phyloP scores from a whole-genome alignment of 1,284 basidiomycete genomes.

The Singerocomus inundabilis region DNA sequence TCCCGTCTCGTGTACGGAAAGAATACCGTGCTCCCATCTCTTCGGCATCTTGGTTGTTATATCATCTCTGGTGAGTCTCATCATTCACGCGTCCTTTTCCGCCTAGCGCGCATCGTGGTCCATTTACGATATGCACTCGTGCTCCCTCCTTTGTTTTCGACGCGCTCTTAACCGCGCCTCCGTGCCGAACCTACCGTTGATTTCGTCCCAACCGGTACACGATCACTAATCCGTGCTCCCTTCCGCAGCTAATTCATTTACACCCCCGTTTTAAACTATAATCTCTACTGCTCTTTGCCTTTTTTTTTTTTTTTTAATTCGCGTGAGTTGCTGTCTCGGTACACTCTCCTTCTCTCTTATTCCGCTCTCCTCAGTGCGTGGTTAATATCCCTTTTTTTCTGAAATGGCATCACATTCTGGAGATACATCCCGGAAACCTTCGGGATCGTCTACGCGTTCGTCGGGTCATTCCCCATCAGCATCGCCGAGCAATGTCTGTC shows the following conservation, averaged over 20 bases:
- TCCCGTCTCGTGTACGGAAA: slow-evolving; percentile 17
- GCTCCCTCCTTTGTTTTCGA: slow-evolving; percentile 16
- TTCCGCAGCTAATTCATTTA: slow-evolving; percentile 39
- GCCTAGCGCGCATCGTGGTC: slow-evolving; percentile 32
- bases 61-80: slow-evolving; percentile 35
- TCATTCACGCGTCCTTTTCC: slow-evolving; percentile 40
- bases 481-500: slow-evolving; percentile 53
- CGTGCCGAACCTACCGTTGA: slow-evolving; percentile 27
- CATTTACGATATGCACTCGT: slow-evolving; percentile 31
- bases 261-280: slow-evolving; percentile 34
- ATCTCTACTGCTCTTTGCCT: slow-evolving; percentile 26
- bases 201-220: slow-evolving; percentile 21
- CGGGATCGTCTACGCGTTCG: slow-evolving; percentile 64
- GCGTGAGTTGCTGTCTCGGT: slow-evolving; percentile 26
- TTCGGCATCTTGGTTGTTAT: slow-evolving; percentile 31
- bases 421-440: slow-evolving; percentile 60
- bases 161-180: slow-evolving; percentile 33
- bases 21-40: slow-evolving; percentile 12
- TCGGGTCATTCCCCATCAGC: slow-evolving; percentile 56
- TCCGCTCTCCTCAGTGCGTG: slow-evolving; percentile 26
- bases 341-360: slow-evolving; percentile 17
- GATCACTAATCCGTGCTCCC: slow-evolving; percentile 24
- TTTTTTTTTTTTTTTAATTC: slow-evolving; percentile 5
- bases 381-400: slow-evolving; percentile 28
- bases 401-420: slow-evolving; percentile 52